A percentile compares a stretch with the other conserved stretches of the same genome.
These are phyloP conservation scores for Lachnellula subtilissima DNA, from an alignment of 2,329 filamentous ascomycete genomes.

Conservation along the genomic window DNA sequence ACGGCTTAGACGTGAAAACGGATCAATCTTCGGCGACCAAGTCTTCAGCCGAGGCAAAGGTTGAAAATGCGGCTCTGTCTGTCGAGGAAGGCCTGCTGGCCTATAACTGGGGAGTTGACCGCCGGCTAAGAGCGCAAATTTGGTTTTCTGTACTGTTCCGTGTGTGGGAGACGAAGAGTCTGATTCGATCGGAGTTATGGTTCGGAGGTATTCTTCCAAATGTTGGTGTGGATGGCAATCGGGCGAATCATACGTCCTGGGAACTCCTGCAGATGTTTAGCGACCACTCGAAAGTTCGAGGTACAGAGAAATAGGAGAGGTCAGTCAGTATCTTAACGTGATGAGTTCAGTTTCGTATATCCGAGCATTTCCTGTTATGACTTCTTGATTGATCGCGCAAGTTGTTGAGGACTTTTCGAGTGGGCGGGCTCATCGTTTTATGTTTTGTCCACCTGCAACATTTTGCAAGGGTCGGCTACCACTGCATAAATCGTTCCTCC, in stretches of 20 bases:
- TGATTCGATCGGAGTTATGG: constrained; percentile 14
- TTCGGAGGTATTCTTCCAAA: constrained; percentile 1
- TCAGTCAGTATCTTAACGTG: background rate
- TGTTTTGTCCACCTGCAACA: constrained; percentile 10
- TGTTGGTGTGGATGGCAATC: constrained; percentile 14
- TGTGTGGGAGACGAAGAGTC: background rate
- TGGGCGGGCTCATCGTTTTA: constrained; percentile 20
- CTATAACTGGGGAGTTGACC: constrained; percentile 7
- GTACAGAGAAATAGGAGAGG: constrained; percentile 4
- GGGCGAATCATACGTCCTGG: constrained; percentile 20
- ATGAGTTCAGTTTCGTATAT: background rate
- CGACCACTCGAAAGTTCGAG: constrained; percentile 20
- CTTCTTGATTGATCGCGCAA: background rate
- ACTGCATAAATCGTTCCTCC: constrained; percentile 8
- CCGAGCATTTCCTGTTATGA: background rate
- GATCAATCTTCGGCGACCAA: background rate
- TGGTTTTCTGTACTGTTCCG: background rate
- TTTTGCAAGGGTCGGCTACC: constrained; percentile 17
- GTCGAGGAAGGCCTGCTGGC: background rate
- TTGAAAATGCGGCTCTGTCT: constrained; percentile 10
- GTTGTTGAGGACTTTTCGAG: background rate
- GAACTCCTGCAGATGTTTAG: constrained; percentile 23
- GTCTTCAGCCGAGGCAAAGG: constrained; percentile 4
- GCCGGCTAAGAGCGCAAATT: constrained; percentile 1
- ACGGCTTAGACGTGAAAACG: background rate